Conservation (phyloP, 2,329 filamentous ascomycete species). For the Cladophialophora yegresii region DNA sequence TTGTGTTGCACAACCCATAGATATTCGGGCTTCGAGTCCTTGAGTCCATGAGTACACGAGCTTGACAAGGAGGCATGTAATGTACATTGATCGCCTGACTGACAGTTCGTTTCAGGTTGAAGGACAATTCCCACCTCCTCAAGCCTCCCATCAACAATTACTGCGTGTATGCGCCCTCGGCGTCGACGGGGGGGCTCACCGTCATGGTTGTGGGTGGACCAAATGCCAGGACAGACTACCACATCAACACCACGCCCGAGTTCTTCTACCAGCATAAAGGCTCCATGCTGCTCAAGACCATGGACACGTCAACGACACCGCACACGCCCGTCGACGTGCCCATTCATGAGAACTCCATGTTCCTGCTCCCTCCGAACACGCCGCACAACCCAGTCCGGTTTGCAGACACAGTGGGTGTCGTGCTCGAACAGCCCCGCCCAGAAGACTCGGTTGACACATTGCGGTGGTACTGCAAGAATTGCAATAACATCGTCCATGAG, state of each 20-base stretch:
- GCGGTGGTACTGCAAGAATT: conserved; percentile 84
- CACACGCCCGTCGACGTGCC: conserved; percentile 75
- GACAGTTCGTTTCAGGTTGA: conserved; percentile 63
- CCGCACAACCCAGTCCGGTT: conserved; percentile 95
- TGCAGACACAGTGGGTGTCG: conserved; percentile 88
- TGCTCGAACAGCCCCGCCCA: conserved; percentile 82
- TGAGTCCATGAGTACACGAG: not conserved
- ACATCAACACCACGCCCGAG: conserved; percentile 94
- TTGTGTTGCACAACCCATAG: not conserved
- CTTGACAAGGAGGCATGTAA: not conserved
- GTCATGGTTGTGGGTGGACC: conserved; percentile 91
- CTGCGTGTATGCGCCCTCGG: conserved; percentile 77
- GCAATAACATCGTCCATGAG: conserved; percentile 76
- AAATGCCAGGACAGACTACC: conserved; percentile 95
- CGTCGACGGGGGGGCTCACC: conserved; percentile 87
- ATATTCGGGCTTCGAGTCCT: not conserved
- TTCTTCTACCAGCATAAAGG: conserved; percentile 98
- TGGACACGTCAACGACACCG: conserved; percentile 62
- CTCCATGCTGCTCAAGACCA: conserved; percentile 88
- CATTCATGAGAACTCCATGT: conserved; percentile 92
- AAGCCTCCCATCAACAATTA: conserved; percentile 97
- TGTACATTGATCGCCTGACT: conserved; percentile 10
- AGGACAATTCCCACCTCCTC: conserved; percentile 86
- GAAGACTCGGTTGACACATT: conserved; percentile 71
- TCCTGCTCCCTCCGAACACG: conserved; percentile 88